Evolutionary conservation across 495 filamentous ascomycete species (phyloP).

Genomic region (Friedmanniomyces simplex): DNA sequence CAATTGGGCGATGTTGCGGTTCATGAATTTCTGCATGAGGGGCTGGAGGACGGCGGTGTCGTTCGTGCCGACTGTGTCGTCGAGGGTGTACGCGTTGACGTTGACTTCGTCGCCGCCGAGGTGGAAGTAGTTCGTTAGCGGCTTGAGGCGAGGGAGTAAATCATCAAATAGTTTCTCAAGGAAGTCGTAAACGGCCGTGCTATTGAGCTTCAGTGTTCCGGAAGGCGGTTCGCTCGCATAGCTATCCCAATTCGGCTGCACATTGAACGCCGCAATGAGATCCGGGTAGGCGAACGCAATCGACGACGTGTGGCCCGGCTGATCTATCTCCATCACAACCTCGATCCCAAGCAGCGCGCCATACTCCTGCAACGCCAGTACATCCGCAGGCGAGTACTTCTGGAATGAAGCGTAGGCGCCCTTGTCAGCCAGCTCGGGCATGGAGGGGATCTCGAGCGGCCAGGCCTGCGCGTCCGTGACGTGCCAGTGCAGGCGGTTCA

Average conservation of each 20-base stretch:
- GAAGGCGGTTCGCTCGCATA: slow-evolving; percentile 69
- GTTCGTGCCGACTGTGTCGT: slow-evolving; percentile 57
- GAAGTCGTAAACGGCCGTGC: slow-evolving; percentile 53
- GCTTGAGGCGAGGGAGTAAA: slow-evolving; percentile 56
- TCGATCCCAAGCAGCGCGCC: slow-evolving; percentile 57
- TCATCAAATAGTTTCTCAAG: slow-evolving; percentile 59
- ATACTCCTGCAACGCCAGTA: slow-evolving; percentile 55
- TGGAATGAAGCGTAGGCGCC: slow-evolving; percentile 55
- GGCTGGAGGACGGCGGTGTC: slow-evolving; percentile 49
- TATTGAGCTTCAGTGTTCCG: slow-evolving; percentile 64
- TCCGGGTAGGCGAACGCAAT: slow-evolving; percentile 57
- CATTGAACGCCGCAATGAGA: slow-evolving; percentile 60
- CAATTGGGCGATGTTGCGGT: slow-evolving; percentile 51
- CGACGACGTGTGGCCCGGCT: slow-evolving; percentile 65
- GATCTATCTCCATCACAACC: slow-evolving; percentile 69
- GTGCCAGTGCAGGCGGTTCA: slow-evolving; percentile 70
- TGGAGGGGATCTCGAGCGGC: slow-evolving; percentile 64
- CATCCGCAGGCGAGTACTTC: slow-evolving; percentile 51
- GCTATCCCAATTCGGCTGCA: slow-evolving; percentile 50
- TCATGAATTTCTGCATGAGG: slow-evolving; percentile 60
- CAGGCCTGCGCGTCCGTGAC: slow-evolving; percentile 74
- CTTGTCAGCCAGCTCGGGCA: slow-evolving; percentile 57
- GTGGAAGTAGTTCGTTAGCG: slow-evolving; percentile 64
- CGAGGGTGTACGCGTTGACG: slow-evolving; percentile 57
- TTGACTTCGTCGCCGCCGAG: slow-evolving; percentile 80